Evolutionary conservation across 306 rosid genomes (phyloP).

Genomic region (Myrica gale): DNA sequence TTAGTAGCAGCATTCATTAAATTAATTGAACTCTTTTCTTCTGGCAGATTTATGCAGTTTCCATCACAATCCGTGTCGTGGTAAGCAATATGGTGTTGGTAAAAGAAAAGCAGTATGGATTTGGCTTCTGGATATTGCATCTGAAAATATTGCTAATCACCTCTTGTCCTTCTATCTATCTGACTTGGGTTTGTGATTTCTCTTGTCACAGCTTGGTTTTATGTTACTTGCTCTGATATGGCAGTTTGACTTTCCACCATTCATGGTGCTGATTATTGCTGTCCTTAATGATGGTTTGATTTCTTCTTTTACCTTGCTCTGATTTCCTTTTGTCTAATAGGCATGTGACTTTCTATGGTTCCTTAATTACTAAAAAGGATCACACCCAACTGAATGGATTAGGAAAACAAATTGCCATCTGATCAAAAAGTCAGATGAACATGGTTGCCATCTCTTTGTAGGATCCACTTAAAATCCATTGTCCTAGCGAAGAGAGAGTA

Average conservation of each 20-base stretch:
- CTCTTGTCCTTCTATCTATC: slow-evolving; percentile 10
- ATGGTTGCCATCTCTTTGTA: neutral
- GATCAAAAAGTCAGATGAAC: neutral
- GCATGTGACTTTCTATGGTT: neutral
- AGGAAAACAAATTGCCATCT: too few species aligned
- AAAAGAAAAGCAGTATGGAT: slow-evolving; percentile 22
- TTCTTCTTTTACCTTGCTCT: neutral
- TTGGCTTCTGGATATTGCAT: slow-evolving; percentile 1
- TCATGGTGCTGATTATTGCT: slow-evolving; percentile 87
- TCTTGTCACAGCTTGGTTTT: slow-evolving; percentile 73
- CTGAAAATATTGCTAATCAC: neutral
- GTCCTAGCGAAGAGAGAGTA: neutral
- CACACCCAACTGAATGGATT: too few species aligned
- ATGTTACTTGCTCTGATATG: slow-evolving; percentile 84
- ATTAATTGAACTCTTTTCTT: slow-evolving; percentile 18
- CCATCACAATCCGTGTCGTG: slow-evolving; percentile 89
- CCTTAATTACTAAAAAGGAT: neutral
- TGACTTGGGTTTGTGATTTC: slow-evolving; percentile 16
- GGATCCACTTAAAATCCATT: neutral
- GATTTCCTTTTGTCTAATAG: neutral
- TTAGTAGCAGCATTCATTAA: neutral
- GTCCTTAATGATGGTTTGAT: slow-evolving; percentile 78
- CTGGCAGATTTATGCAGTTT: slow-evolving; percentile 81
- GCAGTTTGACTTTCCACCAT: slow-evolving; percentile 90
- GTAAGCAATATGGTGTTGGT: slow-evolving; percentile 38